Percentiles rank a stretch among this genome's conserved stretches.
phyloP scores from a whole-genome alignment of 345 rosid species.

The Acer yangbiense region DNA sequence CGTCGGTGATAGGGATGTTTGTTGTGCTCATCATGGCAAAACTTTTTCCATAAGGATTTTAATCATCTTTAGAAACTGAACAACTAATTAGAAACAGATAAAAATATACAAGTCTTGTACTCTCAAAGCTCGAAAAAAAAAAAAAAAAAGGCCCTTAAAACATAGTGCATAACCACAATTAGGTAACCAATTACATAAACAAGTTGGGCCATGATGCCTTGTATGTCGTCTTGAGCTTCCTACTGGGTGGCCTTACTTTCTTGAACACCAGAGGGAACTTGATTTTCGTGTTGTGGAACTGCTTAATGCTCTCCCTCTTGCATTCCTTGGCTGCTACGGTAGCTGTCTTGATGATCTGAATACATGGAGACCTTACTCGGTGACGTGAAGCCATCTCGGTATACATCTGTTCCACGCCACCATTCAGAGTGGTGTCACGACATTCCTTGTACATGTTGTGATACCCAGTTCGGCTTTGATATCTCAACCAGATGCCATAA shows the following conservation, averaged over 20 bases:
- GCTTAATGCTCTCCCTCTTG: constrained; percentile 43
- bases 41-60: too few relatives aligned
- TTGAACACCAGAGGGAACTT: constrained; percentile 37
- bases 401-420: constrained; percentile 41
- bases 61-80: background rate
- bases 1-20: too few relatives aligned
- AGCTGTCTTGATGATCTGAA: constrained; percentile 39
- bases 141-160: background rate
- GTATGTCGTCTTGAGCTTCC: constrained; percentile 41
- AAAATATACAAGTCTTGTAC: too few relatives aligned
- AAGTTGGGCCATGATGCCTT: constrained; percentile 42
- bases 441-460: constrained; percentile 45
- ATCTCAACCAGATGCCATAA: constrained; percentile 41
- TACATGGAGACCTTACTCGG: constrained; percentile 40
- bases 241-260: constrained; percentile 37
- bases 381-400: constrained; percentile 45
- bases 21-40: too few relatives aligned
- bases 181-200: constrained; percentile 23
- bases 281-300: constrained; percentile 38
- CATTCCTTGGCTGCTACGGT: constrained; percentile 34
- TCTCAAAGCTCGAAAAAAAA: too few relatives aligned
- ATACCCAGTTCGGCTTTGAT: constrained; percentile 38
- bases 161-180: too few relatives aligned
- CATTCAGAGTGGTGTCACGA: constrained; percentile 37
- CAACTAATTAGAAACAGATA: too few relatives aligned